Evolutionary conservation across 169 alveolate genomes (phyloP).

Genomic region (Eimeria sp.): DNA sequence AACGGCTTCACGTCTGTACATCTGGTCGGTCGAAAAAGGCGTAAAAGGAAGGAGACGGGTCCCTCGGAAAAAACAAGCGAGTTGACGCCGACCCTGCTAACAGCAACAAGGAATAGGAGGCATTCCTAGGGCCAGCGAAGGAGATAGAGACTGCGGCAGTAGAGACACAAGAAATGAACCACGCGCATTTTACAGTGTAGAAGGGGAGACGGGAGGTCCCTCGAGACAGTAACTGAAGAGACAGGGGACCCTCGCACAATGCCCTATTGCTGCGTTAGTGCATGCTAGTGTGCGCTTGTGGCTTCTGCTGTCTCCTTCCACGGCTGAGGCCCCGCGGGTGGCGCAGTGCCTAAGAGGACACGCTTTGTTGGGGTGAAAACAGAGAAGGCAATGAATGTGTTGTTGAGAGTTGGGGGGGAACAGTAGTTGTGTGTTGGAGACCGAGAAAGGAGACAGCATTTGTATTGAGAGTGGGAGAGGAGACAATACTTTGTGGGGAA

Average conservation of each 20-base stretch:
- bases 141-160: neutral
- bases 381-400: neutral
- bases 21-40: conserved; percentile 23
- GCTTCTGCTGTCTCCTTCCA: too few relatives aligned
- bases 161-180: neutral
- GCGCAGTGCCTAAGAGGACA: too few relatives aligned
- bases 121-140: neutral
- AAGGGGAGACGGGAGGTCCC: neutral
- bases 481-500: neutral
- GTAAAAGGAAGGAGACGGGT: too few relatives aligned
- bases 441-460: neutral
- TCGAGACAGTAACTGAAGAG: neutral
- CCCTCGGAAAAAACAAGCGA: too few relatives aligned
- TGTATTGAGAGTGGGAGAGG: neutral
- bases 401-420: neutral
- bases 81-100: too few relatives aligned
- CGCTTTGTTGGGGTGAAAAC: neutral
- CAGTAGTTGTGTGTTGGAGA: neutral
- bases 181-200: neutral
- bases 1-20: conserved; percentile 71
- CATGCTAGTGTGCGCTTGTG: too few relatives aligned
- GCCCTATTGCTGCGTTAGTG: too few relatives aligned
- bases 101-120: too few relatives aligned
- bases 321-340: too few relatives aligned
- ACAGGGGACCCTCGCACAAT: neutral